phyloP scores from a whole-genome alignment of 2,329 filamentous ascomycete species.

The Apiospora malaysiana region DNA sequence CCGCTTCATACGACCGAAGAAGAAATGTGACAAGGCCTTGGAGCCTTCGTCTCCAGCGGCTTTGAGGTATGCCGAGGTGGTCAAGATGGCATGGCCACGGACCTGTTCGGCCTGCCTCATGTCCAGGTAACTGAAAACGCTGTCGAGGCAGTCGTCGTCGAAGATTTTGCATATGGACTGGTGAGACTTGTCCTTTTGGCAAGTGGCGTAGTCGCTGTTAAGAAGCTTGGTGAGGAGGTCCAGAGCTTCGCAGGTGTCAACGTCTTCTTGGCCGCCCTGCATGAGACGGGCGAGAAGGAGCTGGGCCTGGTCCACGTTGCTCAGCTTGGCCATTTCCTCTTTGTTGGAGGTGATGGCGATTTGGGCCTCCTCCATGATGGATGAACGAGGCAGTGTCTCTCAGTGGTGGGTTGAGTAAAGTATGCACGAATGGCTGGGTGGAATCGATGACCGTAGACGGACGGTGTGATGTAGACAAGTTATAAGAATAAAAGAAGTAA shows the following conservation, averaged over 20 bases:
- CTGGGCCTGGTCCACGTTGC: slow-evolving; percentile 64
- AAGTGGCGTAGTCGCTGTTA: slow-evolving; percentile 55
- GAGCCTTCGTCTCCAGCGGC: slow-evolving; percentile 74
- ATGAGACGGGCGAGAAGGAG: slow-evolving; percentile 87
- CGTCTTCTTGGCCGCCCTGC: slow-evolving; percentile 86
- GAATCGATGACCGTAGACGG: neutral
- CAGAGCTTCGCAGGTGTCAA: slow-evolving; percentile 67
- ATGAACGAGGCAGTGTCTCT: neutral
- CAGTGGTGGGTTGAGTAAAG: neutral
- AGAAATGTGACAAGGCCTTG: slow-evolving; percentile 74
- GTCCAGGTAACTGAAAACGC: slow-evolving; percentile 85
- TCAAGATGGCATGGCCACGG: slow-evolving; percentile 80
- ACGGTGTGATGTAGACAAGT: neutral
- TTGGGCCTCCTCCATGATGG: slow-evolving; percentile 38
- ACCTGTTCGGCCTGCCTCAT: slow-evolving; percentile 77
- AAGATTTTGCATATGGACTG: slow-evolving; percentile 65
- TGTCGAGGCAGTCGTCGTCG: slow-evolving; percentile 79
- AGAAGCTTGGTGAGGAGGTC: slow-evolving; percentile 65
- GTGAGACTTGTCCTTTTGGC: slow-evolving; percentile 48
- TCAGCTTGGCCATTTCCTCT: slow-evolving; percentile 36
- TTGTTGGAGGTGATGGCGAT: slow-evolving; percentile 33
- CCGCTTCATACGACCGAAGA: slow-evolving; percentile 72
- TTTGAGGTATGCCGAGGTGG: slow-evolving; percentile 83
- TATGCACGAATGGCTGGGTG: slow-evolving; percentile 5
- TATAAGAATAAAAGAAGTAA: neutral